Evolutionary conservation across 306 rosid species (phyloP), one percentile per base, ranked within the genome.

Genomic region (Fragaria iinumae): DNA sequence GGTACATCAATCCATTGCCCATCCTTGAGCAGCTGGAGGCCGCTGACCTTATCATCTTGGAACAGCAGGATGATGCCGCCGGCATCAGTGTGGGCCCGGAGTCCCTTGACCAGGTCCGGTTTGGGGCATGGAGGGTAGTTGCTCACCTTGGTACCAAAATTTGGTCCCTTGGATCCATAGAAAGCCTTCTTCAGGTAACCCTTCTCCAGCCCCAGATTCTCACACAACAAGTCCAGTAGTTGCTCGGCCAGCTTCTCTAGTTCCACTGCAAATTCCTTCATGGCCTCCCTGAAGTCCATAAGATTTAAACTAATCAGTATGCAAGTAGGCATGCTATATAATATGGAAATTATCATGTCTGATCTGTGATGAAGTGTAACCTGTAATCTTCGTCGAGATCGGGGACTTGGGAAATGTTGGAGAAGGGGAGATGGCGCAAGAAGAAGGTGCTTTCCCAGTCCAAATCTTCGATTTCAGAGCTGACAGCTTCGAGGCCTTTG

Each of bases 371-470:
- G 21, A 66, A 11, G 63, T 14, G 67, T 12, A 39, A 90, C 98
- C 92, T 88, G 88, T 79, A 92, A 32, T 92, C 89, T 32, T 91
- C 70, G 52, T 75, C 75, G 55, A 96, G 90, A 79, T 96, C 98
- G 18, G 93, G 87, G 82, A 88, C 75, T 49, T 91, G 87, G 2
- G 97, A 83, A 9, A 91, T 80, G 88, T 86, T 92, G 16, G 99
- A 91, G 59, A 2, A 1, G 2, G 99, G 99, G 78, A 84, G 99
- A 75, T 96, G 97, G 88, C 97, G 97, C 67, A 96, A 17, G 43
- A 78, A 96, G 89, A 96, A 92, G 45, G 97, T 91, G 90, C 93
- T 91, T 84, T 96, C 99, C 99, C 99, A 96, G 81, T 96, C 99
- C 59, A 83, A 25, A 76, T 96, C 97, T 45, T 77, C 32, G 71